phyloP scores from a whole-genome alignment of 139 green algal species.

The Tetradesmus lagerheimii region DNA sequence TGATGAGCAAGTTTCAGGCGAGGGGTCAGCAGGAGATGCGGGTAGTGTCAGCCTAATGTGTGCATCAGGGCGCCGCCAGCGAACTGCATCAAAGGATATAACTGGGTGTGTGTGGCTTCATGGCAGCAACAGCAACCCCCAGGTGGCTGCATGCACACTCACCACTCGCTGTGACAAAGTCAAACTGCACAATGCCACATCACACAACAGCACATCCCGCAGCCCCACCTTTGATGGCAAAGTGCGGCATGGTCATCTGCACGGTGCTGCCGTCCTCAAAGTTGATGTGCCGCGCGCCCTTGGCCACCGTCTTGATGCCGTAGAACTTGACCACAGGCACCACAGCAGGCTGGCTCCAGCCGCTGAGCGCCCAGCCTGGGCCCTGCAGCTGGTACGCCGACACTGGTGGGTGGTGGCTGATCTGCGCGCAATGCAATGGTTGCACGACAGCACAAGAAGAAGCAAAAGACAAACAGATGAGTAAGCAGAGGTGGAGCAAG shows the following conservation, averaged over 20 bases:
- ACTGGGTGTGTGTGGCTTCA: constrained; percentile 39
- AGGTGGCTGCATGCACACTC: too few relatives aligned
- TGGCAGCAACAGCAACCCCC: constrained; percentile 34
- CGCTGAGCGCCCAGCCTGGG: constrained; percentile 75
- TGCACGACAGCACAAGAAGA: too few relatives aligned
- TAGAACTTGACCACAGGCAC: constrained; percentile 72
- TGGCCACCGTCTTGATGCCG: constrained; percentile 80
- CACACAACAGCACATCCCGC: background rate
- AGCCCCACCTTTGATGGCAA: constrained; percentile 34
- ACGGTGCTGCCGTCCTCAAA: constrained; percentile 75
- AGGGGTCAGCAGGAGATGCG: too few relatives aligned
- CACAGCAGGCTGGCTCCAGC: constrained; percentile 81
- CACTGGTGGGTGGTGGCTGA: constrained; percentile 86
- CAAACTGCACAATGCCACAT: constrained; percentile 37
- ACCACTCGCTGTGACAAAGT: too few relatives aligned
- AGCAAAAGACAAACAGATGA: background rate
- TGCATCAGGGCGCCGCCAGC: too few relatives aligned
- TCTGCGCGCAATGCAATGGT: constrained; percentile 60
- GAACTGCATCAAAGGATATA: background rate
- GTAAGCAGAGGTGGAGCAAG: constrained; percentile 8
- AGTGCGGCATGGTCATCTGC: constrained; percentile 12
- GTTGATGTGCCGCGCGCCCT: constrained; percentile 70
- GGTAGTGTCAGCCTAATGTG: too few relatives aligned
- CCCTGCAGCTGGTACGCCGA: constrained; percentile 83
- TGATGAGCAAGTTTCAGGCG: too few relatives aligned